Evolutionary conservation across 2,329 filamentous ascomycete species (phyloP), one percentile per base, ranked within the genome.

Genomic region (Colletotrichum sp.): DNA sequence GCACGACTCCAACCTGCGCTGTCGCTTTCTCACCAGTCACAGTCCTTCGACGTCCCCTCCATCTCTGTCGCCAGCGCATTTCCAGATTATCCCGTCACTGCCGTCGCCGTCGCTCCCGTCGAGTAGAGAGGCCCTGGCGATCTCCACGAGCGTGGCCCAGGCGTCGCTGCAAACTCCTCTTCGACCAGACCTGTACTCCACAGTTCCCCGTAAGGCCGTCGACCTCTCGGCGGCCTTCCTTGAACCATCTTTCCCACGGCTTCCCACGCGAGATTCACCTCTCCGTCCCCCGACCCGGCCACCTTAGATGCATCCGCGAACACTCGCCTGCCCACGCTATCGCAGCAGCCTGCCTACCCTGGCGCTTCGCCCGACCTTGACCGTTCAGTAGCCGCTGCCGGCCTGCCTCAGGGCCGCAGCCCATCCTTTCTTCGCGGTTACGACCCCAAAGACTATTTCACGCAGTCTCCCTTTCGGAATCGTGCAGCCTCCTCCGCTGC

Each of bases 391-490:
- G 74, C 69, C 67, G 72, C 74, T 76, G 64, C 66, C 55, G 61
- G 71, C 32, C 77, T 71, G 64, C 75, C 73, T 64, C 71, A 76
- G 66, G 60, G 24, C 67, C 80, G 67, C 78, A 80, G 76, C 71
- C 66, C 61, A 55, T 71, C 71, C 36, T 34, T 67, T 48, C 60
- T 48, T 69, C 65, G 28, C 69, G 48, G 30, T 30, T 74, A 67
- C 75, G 71, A 77, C 69, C 77, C 72, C 52, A 71, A 77, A 78
- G 61, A 80, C 48, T 75, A 74, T 67, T 75, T 78, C 66, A 79
- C 81, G 52, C 83, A 83, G 67, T 83, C 85, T 55, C 85, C 88
- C 78, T 90, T 90, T 79, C 87, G 87, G 77, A 87, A 80, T 77
- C 86, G 83, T 77, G 82, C 85, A 36, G 81, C 82, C 58, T 77